Evolutionary conservation across 164 flowering plant species (phyloP).

Genomic region (Taxillus chinensis): DNA sequence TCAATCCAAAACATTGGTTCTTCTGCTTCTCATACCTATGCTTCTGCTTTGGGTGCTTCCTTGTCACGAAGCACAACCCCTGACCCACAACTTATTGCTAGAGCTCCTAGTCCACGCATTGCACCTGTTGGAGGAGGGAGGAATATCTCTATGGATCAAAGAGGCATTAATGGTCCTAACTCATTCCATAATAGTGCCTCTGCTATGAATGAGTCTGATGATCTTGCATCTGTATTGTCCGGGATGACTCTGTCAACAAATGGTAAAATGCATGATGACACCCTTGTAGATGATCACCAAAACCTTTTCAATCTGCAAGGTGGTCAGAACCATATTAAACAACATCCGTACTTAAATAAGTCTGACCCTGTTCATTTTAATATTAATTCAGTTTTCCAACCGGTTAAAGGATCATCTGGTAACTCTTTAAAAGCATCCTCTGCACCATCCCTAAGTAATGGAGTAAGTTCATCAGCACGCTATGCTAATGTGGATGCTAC

Average conservation of each 20-base stretch:
- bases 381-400: constrained; percentile 21
- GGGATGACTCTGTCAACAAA: constrained; percentile 56
- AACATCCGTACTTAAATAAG: constrained; percentile 30
- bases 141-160: constrained; percentile 38
- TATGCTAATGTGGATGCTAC: constrained; percentile 31
- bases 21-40: constrained; percentile 47
- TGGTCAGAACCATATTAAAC: constrained; percentile 31
- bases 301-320: constrained; percentile 37
- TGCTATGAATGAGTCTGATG: constrained; percentile 34
- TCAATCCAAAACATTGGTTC: constrained; percentile 24
- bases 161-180: constrained; percentile 25
- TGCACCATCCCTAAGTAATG: constrained; percentile 19
- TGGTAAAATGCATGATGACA: constrained; percentile 32
- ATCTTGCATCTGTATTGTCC: constrained; percentile 57
- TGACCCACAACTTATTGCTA: constrained; percentile 58
- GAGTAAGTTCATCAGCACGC: constrained; percentile 41
- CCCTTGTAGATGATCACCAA: constrained; percentile 29
- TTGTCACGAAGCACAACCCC: constrained; percentile 73
- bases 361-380: constrained; percentile 25
- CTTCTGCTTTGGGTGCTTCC: constrained; percentile 65
- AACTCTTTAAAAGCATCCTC: constrained; percentile 30
- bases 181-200: constrained; percentile 35
- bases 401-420: constrained; percentile 23
- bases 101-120: constrained; percentile 73
- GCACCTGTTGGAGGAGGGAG: constrained; percentile 63